Conservation (phyloP, 1,284 basidiomycete genomes). For the Malassezia psittaci region DNA sequence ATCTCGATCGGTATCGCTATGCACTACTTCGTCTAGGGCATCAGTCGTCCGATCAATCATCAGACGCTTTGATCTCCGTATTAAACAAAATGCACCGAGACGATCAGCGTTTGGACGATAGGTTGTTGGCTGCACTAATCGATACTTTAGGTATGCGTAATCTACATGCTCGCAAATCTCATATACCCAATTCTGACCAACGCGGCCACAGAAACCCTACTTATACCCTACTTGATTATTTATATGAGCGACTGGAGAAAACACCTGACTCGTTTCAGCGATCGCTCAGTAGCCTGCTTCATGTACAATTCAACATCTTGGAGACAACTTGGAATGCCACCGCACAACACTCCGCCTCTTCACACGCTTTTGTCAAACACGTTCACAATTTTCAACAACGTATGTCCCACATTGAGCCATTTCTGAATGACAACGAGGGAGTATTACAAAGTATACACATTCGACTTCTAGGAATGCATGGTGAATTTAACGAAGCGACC, state of each 20-base stretch:
- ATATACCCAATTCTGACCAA: too few relatives aligned
- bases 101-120: constrained; percentile 5
- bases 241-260: too few relatives aligned
- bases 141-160: constrained; percentile 4
- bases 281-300: constrained; percentile 4
- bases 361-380: neutral
- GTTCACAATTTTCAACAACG: neutral
- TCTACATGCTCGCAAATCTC: neutral
- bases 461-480: constrained; percentile 1
- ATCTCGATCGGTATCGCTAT: constrained; percentile 3
- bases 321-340: neutral
- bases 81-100: constrained; percentile 8
- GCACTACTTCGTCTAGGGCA: constrained; percentile 3
- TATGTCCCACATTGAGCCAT: neutral
- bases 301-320: constrained; percentile 2
- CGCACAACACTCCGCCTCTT: neutral
- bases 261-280: too few relatives aligned
- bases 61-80: neutral
- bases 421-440: neutral
- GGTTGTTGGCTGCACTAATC: constrained; percentile 6
- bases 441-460: constrained; percentile 4
- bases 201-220: too few relatives aligned
- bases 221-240: too few relatives aligned
- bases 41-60: neutral
- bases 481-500: neutral